phyloP scores from a whole-genome alignment of 1,284 basidiomycete genomes.

The Ceratobasidium sp. region DNA sequence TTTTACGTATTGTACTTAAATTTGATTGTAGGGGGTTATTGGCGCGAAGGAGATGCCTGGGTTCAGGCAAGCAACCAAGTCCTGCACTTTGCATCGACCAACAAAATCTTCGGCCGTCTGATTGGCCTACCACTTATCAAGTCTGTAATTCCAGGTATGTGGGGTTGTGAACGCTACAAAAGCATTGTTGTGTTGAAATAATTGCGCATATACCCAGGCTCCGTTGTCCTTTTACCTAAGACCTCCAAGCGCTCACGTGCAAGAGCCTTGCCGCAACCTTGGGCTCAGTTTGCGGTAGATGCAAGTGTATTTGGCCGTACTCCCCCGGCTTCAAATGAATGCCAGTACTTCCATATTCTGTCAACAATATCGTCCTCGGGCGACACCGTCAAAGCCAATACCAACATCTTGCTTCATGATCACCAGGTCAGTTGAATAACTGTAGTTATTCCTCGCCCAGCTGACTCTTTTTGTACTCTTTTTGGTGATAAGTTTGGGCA shows the following conservation, averaged over 20 bases:
- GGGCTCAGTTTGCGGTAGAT: neutral
- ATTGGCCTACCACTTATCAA: slow-evolving; percentile 4
- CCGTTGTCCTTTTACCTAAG: slow-evolving; percentile 4
- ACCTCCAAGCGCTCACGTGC: neutral
- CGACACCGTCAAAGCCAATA: neutral
- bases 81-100: neutral
- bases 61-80: neutral
- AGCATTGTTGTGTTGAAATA: neutral
- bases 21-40: neutral
- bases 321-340: neutral
- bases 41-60: slow-evolving; percentile 4
- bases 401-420: neutral
- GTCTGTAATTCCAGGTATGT: neutral
- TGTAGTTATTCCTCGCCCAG: no score
- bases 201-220: slow-evolving; percentile 6
- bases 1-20: neutral
- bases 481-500: slow-evolving; percentile 5
- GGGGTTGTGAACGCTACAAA: neutral
- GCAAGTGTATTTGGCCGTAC: neutral
- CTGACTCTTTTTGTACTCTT: neutral
- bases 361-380: neutral
- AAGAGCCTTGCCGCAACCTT: neutral
- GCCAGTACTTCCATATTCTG: slow-evolving; percentile 18
- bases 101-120: neutral
- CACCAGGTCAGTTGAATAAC: neutral